Base-by-base conservation (phyloP, 73 alveolate genomes). In the Symbiodinium pilosum region DNA sequence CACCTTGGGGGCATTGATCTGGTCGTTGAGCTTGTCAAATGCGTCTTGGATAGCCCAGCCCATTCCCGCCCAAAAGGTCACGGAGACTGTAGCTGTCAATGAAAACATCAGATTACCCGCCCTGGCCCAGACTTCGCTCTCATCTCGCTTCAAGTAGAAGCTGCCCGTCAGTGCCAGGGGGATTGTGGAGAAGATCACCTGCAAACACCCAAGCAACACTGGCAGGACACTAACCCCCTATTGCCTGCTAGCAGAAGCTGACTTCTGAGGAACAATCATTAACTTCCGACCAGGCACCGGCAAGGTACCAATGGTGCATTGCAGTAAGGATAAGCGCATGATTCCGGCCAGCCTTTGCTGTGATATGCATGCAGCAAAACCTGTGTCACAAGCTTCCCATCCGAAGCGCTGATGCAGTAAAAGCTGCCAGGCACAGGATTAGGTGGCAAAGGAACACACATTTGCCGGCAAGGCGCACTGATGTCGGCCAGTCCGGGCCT, bases 41-140 rank as follows among this genome's bases (percentile, higher is more conserved):
- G 95, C 75, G 86, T 89, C 95, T 87, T 89, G 95, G 47, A 89
- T 89, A 30, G 95, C 95, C 95, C 95, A 89, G 73, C 95, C 95
- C 95, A 89, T 89, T 34, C 95, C 95, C 16, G 77, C 75, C 95
- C 95, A 89, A 42, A 89, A 89, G 51, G 95, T 89, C 75, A 89
- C 95, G 32, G 95, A 89, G 87, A 89, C 95, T 87, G 68, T 41
- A 5, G 95, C 95, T 36, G 95, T 89, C 47, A 89, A 87, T 11
- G 95, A 89, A n/a, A 89, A 89, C 95, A 89, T 89, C 38, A 89
- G 44, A 28, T 89, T 89, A 87, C 95, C 95, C 3, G 95, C 95
- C 7, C 95, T 83, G 12, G 95, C 95, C 95, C 95, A 89, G 12
- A 89, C 94, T 59, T 89, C 95, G 51, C 95, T 89, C 73, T 89